Evolutionary conservation across 306 rosid species (phyloP).

Genomic region (Malus orientalis): DNA sequence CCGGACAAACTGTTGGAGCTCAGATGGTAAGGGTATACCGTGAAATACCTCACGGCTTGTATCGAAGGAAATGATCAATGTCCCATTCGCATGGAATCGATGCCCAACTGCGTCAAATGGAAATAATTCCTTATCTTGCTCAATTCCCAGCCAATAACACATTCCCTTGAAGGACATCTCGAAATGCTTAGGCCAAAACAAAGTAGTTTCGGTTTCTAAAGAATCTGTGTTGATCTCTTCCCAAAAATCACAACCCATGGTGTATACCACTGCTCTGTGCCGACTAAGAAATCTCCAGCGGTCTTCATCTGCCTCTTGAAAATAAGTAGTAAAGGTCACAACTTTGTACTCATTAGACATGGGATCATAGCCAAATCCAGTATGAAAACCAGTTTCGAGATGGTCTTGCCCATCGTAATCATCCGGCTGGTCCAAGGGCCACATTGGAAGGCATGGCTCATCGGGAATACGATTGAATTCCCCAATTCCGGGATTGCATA

Average conservation of each 20-base stretch:
- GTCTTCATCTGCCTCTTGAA: background rate
- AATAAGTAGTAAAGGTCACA: too few relatives aligned
- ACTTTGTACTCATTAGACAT: too few relatives aligned
- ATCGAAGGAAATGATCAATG: background rate
- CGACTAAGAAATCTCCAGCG: too few relatives aligned
- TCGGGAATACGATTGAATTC: background rate
- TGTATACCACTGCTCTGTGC: background rate
- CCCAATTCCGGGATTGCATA: background rate
- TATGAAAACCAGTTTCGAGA: too few relatives aligned
- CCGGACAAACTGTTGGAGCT: too few relatives aligned
- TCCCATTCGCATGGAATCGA: background rate
- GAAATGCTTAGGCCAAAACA: background rate
- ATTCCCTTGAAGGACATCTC: background rate
- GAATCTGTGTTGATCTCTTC: background rate
- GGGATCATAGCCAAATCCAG: too few relatives aligned
- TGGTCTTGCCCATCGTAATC: too few relatives aligned
- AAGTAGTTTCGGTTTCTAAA: background rate
- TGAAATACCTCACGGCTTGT: background rate
- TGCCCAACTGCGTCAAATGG: fast-evolving
- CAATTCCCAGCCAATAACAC: conserved; percentile 2
- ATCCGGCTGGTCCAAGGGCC: background rate
- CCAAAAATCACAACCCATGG: background rate
- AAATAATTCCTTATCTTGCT: background rate
- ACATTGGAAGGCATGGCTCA: background rate
- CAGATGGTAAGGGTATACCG: background rate